Conservation (phyloP, 1,284 basidiomycete species). For the Schizophyllum commune region DNA sequence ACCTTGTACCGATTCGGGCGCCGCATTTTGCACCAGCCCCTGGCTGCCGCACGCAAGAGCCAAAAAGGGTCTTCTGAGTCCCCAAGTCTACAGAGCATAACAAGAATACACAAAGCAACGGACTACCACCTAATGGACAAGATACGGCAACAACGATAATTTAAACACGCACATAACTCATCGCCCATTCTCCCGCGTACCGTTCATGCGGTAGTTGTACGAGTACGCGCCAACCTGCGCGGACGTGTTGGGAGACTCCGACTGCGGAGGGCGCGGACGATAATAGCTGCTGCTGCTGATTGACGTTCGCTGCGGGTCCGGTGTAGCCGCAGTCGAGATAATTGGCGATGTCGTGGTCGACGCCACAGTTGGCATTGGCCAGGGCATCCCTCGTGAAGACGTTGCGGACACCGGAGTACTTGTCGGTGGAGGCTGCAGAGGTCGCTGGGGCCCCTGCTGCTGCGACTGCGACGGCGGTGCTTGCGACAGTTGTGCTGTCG, state of each 20-base stretch:
- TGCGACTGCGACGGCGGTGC: slow-evolving; percentile 23
- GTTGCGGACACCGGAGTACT: slow-evolving; percentile 1
- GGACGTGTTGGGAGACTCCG: background rate
- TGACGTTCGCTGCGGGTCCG: slow-evolving; percentile 16
- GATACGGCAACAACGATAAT: background rate
- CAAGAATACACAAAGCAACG: background rate
- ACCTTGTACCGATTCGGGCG: too few relatives aligned
- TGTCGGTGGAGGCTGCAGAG: slow-evolving; percentile 13
- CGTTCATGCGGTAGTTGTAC: background rate
- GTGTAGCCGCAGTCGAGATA: slow-evolving; percentile 19
- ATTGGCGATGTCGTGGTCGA: slow-evolving; percentile 16
- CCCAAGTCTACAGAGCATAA: background rate
- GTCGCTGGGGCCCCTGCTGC: background rate
- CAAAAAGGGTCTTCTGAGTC: background rate
- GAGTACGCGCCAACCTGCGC: background rate
- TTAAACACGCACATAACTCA: background rate
- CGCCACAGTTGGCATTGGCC: slow-evolving; percentile 38
- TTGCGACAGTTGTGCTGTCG: slow-evolving; percentile 25
- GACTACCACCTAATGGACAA: background rate
- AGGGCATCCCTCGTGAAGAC: slow-evolving; percentile 21
- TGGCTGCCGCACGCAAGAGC: too few relatives aligned
- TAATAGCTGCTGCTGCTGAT: slow-evolving; percentile 25
- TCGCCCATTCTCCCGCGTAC: background rate
- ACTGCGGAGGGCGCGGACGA: slow-evolving; percentile 25
- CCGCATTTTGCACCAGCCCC: too few relatives aligned